Base-by-base conservation (phyloP, 2,329 filamentous ascomycete species). In the Fusarium robinianum region DNA sequence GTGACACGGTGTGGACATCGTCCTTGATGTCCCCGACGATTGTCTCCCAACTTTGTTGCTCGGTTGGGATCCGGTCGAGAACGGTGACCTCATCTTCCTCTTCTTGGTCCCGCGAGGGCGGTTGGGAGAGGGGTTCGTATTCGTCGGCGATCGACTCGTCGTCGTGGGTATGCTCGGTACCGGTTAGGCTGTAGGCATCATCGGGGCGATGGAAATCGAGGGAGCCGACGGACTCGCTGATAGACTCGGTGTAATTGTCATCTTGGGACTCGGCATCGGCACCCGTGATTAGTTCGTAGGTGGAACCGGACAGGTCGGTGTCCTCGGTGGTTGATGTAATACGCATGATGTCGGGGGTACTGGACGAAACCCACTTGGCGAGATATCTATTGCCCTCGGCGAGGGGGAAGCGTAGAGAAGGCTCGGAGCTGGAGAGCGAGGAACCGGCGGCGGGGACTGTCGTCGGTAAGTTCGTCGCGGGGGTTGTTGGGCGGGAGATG, bases 291-390 rank as follows among this genome's bases (percentile, higher is more conserved):
- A 83, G 67, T 59, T 82, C 79, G 63, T 78, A 83, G 46, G 77
- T 71, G 41, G 79, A 79, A 58, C 80, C 79, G 58, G 72, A 66
- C 59, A 82, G 62, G 57, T 69, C 80, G 62, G 77, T 74, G 51
- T 75, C 72, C 26, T 77, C 74, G 45, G 72, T 70, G 18, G 67
- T 67, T 39, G 62, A 67, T 24, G 68, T 67, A 15, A 72, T 65
- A 52, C 71, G 72, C 76, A 80, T 80, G 51, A 81, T 79, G 66
- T 79, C 74, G 38, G 77, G 77, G 19, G 78, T 73, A 58, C 78
- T 81, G 39, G 72, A 75, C 6, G 77, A 80, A 34, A 83, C 70
- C 79, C 79, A 83, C 71, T 78, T 76, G 57, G 79, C 79, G 26
- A 83, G 75, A 35, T 73, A 70, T 41, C 72, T 71, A 53, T 75